Base-by-base conservation (phyloP, 2,329 filamentous ascomycete species). In the Trichoderma sp. region DNA sequence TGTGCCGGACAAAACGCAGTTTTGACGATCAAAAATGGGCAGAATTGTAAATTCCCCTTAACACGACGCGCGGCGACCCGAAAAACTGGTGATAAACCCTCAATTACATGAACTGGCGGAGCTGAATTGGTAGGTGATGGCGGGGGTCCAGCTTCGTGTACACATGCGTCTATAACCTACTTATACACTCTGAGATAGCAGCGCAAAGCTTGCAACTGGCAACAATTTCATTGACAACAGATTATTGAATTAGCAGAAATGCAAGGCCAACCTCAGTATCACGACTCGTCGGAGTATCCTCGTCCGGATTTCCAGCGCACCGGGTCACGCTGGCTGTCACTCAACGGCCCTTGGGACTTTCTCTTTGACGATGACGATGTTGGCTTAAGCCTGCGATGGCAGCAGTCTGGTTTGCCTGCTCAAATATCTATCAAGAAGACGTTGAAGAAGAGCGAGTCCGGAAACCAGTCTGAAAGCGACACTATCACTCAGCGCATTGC, bases 321-420 rank as follows among this genome's bases (percentile, higher is more conserved):
- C 36, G 77, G 82, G 30, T 83, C 90, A 32, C 84, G 82, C 60
- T 92, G 90, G 90, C 79, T 82, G 53, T 87, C 87, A 1, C 85
- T 92, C 61, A 88, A 92, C 74, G 89, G 90, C 1, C 81, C 84
- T 6, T 92, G 90, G 90, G 83, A 85, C 71, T 89, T 92, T 76
- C 79, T 88, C 61, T 92, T 91, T 73, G 90, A 92, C 78, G 90
- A 92, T 76, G 82, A 86, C 64, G 89, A 92, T 76, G 77, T 84
- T 58, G 90, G 90, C 0, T 81, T 89, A 2, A 72, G 76, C 4
- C 78, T 85, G 30, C 76, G 79, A 56, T 92, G 90, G 89, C 86
- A 90, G 6, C 79, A 83, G 6, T 78, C 78, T 2, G 84, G 86
- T 15, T 79, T 90, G 3, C 88, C 87, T 1, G 76, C 80, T 11